phyloP scores from a whole-genome alignment of 2,329 filamentous ascomycete species.

The Fusarium multiceps region DNA sequence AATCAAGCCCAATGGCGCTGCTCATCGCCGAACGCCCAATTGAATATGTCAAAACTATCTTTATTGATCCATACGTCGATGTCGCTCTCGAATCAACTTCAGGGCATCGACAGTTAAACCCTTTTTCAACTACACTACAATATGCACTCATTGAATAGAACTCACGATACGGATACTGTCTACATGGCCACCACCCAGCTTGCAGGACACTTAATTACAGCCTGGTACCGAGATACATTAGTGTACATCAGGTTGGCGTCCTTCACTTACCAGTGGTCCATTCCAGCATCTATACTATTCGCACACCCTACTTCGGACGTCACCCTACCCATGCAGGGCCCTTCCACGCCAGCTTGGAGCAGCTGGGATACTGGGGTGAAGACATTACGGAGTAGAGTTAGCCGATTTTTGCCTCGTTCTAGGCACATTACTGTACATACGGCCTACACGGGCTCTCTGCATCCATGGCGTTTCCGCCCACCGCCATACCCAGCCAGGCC shows the following conservation, averaged over 20 bases:
- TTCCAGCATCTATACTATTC: background rate
- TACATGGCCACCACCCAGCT: background rate
- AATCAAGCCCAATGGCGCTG: background rate
- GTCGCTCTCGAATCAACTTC: conserved; percentile 27
- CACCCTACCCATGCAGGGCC: background rate
- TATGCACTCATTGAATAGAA: background rate
- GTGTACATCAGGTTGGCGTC: conserved; percentile 1
- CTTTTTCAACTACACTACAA: background rate
- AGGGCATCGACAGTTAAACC: conserved; percentile 11
- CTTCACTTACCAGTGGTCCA: conserved; percentile 4
- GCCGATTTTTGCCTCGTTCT: background rate
- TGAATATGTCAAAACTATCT: background rate
- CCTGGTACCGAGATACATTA: background rate
- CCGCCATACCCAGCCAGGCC: conserved; percentile 41
- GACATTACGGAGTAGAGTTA: background rate
- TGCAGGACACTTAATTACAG: conserved; percentile 7
- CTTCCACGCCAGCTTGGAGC: conserved; percentile 7
- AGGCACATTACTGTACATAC: conserved; percentile 1
- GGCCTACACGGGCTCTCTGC: conserved; percentile 11
- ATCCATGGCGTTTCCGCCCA: conserved; percentile 20
- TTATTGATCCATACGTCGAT: background rate
- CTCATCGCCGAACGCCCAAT: conserved; percentile 10
- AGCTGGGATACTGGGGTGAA: conserved; percentile 1
- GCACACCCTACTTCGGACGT: background rate
- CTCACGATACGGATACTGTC: background rate